Evolutionary conservation across 768 basidiomycete species (phyloP).

Genomic region (Macrolepiota fuliginosa): DNA sequence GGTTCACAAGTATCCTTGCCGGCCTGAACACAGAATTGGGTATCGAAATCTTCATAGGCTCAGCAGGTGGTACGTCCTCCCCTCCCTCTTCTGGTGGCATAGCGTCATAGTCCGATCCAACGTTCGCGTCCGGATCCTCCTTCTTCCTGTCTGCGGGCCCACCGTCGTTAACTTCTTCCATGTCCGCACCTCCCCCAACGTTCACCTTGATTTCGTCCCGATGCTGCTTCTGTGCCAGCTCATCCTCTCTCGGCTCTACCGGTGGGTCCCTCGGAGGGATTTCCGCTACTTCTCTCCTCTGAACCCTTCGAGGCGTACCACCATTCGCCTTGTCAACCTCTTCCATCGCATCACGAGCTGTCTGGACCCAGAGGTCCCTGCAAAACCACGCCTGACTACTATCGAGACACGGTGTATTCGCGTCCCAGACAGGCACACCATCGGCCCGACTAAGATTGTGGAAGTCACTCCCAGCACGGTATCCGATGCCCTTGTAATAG

Average conservation of each 20-base stretch:
- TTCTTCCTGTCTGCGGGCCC: constrained; percentile 26
- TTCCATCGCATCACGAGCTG: constrained; percentile 73
- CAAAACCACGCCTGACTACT: constrained; percentile 99
- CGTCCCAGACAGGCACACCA: constrained; percentile 54
- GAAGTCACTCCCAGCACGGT: constrained; percentile 79
- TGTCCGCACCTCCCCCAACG: constrained; percentile 23
- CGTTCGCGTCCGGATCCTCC: constrained; percentile 74
- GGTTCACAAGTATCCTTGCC: constrained; percentile 92
- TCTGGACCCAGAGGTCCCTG: constrained; percentile 92
- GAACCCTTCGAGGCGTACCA: constrained; percentile 24
- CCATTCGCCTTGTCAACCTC: constrained; percentile 48
- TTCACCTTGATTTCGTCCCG: constrained; percentile 32
- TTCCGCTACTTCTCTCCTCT: constrained; percentile 30
- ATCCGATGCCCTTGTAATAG: constrained; percentile 87
- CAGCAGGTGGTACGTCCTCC: constrained; percentile 37
- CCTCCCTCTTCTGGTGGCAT: constrained; percentile 67
- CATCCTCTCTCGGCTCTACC: constrained; percentile 25
- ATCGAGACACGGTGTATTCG: constrained; percentile 89
- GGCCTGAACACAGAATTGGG: constrained; percentile 88
- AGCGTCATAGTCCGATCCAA: constrained; percentile 85
- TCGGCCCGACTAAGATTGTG: constrained; percentile 74
- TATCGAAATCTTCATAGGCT: constrained; percentile 49
- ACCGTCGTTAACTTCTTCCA: constrained; percentile 33
- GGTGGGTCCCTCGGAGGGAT: constrained; percentile 31
- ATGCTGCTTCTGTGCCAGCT: neutral